A percentile compares a stretch with the other conserved stretches of the same genome.
Conservation (phyloP, 169 alveolate species). For the Theileria sp. region DNA sequence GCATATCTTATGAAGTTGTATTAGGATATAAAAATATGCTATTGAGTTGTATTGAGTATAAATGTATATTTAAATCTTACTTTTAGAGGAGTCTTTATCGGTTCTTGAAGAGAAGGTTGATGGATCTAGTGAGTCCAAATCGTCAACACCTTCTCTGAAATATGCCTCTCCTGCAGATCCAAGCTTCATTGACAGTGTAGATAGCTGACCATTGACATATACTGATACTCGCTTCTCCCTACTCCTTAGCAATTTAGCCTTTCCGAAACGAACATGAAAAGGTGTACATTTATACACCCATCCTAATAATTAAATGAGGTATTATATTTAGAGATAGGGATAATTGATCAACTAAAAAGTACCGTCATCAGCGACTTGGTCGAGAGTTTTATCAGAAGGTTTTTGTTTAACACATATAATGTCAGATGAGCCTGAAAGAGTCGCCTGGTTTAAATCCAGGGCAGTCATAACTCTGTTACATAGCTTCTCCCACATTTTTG, state of each 20-base stretch:
- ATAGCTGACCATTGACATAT: slow-evolving; percentile 87
- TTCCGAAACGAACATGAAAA: slow-evolving; percentile 95
- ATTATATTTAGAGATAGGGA: background rate
- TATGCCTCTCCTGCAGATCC: slow-evolving; percentile 96
- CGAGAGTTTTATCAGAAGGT: slow-evolving; percentile 54
- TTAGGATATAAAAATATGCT: background rate
- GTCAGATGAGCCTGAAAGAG: slow-evolving; percentile 91
- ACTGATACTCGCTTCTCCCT: slow-evolving; percentile 90
- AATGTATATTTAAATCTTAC: background rate
- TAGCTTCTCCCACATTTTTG: slow-evolving; percentile 88
- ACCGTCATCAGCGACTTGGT: slow-evolving; percentile 19
- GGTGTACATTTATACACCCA: slow-evolving; percentile 87
- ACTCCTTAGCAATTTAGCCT: slow-evolving; percentile 89
- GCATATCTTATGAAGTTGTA: background rate
- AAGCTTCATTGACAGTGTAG: slow-evolving; percentile 88
- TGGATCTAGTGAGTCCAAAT: slow-evolving; percentile 19
- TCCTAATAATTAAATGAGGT: slow-evolving; percentile 15
- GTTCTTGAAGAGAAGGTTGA: slow-evolving; percentile 19
- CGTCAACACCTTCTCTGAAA: slow-evolving; percentile 83
- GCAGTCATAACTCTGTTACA: slow-evolving; percentile 87
- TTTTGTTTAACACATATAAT: slow-evolving; percentile 86
- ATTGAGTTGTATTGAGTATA: background rate
- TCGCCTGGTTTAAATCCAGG: slow-evolving; percentile 89
- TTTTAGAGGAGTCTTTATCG: slow-evolving; percentile 5
- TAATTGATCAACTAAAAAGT: background rate